Evolutionary conservation across 106 monocot genomes (phyloP), one percentile per base, ranked within the genome.

Genomic region (Dendrobium huoshanense): DNA sequence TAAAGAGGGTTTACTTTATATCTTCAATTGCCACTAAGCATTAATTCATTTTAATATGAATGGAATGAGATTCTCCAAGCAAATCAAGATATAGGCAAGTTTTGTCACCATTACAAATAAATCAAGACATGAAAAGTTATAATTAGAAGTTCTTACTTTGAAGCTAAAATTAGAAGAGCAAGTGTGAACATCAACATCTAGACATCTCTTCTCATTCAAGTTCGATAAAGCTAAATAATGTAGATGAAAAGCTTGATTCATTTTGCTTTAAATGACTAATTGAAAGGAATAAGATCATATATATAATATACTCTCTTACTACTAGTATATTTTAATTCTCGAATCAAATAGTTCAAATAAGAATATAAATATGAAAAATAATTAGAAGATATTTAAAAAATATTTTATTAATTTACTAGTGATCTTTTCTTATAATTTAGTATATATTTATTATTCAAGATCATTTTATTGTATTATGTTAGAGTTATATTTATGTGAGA

Each of bases 1-100:
- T 37, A 37, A 48, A 48, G 48, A 51, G 2, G 11, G 51, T 13
- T 51, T 51, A 13, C 51, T 51, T 51, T 51, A 51, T 13, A 16
- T 51, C 1, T 51, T 51, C 51, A 51, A 51, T 15, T 51, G 2
- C 13, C 51, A 51, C 51, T 51, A 51, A 51, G 51, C 51, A 11
- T 51, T 11, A 64, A 64, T 25, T 64, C n/a, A 8, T n/a, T 24
- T 64, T 22, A 64, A 5, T 64, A 64, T 64, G 64, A 64, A 64
- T 64, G 64, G 64, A 64, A 64, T 64, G 64, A 64, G 64, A 64
- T 64, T 64, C 64, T 64, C 64, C 22, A 24, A 7, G n/a, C 64
- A 64, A 22, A 64, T 64, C 64, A 64, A 64, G 5, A 64, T 64
- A 64, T 64, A 8, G 22, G 24, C 19, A 17, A 2, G 4, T 19